Evolutionary conservation across 2,329 filamentous ascomycete genomes (phyloP).

Genomic region (Amesomyces nigricolor): DNA sequence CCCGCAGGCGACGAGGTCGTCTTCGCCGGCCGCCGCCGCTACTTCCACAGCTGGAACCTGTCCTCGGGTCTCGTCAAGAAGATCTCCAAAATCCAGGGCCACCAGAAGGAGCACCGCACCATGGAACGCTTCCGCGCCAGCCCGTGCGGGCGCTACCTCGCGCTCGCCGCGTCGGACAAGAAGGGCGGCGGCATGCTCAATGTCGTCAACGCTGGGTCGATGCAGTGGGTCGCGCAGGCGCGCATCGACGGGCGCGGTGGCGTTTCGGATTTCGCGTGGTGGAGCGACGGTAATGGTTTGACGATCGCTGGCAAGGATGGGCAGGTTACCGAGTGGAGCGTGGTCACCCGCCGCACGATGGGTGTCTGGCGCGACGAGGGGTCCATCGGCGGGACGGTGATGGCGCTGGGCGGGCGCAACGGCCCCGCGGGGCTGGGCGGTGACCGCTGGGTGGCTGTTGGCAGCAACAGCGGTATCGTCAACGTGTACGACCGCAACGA

Average conservation of each 20-base stretch:
- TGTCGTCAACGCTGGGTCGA: slow-evolving; percentile 69
- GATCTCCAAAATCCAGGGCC: slow-evolving; percentile 67
- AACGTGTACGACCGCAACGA: slow-evolving; percentile 84
- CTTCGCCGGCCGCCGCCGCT: slow-evolving; percentile 79
- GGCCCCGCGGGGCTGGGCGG: slow-evolving; percentile 61
- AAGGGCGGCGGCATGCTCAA: slow-evolving; percentile 89
- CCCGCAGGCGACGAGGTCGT: slow-evolving; percentile 73
- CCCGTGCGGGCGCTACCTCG: slow-evolving; percentile 82
- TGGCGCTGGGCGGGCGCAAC: slow-evolving; percentile 68
- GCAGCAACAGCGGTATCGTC: slow-evolving; percentile 79
- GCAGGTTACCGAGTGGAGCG: slow-evolving; percentile 83
- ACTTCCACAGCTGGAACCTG: slow-evolving; percentile 94
- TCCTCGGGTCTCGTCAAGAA: slow-evolving; percentile 77
- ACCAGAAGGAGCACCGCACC: slow-evolving; percentile 73
- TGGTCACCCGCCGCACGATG: slow-evolving; percentile 62
- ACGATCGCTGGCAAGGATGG: slow-evolving; percentile 80
- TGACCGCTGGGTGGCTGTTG: slow-evolving; percentile 84
- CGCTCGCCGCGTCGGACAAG: slow-evolving; percentile 68
- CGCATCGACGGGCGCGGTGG: slow-evolving; percentile 76
- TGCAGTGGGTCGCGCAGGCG: slow-evolving; percentile 82
- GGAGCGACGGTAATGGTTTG: slow-evolving; percentile 75
- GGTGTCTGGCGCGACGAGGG: slow-evolving; percentile 88
- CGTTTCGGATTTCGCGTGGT: slow-evolving; percentile 90
- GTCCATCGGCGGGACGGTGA: slow-evolving; percentile 74
- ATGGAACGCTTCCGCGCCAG: slow-evolving; percentile 91